A percentile compares a stretch with the other conserved stretches of the same genome.
Conservation (phyloP, 1,139 yeast species). For the Taphrina flavorubra region DNA sequence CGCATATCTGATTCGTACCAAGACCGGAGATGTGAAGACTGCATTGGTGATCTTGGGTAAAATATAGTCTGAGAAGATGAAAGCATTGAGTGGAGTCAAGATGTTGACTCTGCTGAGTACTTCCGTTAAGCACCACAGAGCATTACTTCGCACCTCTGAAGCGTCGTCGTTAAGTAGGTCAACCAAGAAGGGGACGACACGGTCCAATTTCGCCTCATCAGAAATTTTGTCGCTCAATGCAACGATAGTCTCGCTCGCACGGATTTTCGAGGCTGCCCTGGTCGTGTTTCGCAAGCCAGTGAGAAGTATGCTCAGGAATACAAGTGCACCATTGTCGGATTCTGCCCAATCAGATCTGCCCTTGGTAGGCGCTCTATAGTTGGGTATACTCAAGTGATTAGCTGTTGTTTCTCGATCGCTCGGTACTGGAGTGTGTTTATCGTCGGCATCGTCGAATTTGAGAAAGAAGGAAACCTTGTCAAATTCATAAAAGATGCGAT, state of each 20-base stretch:
- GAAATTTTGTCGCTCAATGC: conserved; percentile 76
- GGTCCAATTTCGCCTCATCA: conserved; percentile 84
- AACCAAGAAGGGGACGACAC: conserved; percentile 80
- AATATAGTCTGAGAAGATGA: conserved; percentile 35
- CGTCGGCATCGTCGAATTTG: conserved; percentile 44
- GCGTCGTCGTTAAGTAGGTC: conserved; percentile 61
- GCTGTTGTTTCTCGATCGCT: conserved; percentile 35
- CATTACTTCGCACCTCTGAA: conserved; percentile 62
- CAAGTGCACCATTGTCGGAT: conserved; percentile 59
- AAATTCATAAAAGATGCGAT: conserved; percentile 60
- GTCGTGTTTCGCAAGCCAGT: conserved; percentile 70
- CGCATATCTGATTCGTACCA: conserved; percentile 73
- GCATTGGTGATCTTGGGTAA: conserved; percentile 68
- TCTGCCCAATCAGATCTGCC: conserved; percentile 52
- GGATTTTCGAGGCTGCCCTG: conserved; percentile 65
- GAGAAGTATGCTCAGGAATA: conserved; percentile 67
- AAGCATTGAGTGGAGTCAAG: conserved; percentile 31
- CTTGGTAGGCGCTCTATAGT: conserved; percentile 48
- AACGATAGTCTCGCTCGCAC: conserved; percentile 76
- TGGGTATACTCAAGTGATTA: conserved; percentile 45
- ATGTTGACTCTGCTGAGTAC: conserved; percentile 49
- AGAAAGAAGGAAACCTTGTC: conserved; percentile 47
- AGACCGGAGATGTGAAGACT: conserved; percentile 53
- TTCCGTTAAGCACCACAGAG: conserved; percentile 56
- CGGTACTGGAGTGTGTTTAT: conserved; percentile 6